Conservation (phyloP, 2,329 filamentous ascomycete species). For the Verticillium isaacii region DNA sequence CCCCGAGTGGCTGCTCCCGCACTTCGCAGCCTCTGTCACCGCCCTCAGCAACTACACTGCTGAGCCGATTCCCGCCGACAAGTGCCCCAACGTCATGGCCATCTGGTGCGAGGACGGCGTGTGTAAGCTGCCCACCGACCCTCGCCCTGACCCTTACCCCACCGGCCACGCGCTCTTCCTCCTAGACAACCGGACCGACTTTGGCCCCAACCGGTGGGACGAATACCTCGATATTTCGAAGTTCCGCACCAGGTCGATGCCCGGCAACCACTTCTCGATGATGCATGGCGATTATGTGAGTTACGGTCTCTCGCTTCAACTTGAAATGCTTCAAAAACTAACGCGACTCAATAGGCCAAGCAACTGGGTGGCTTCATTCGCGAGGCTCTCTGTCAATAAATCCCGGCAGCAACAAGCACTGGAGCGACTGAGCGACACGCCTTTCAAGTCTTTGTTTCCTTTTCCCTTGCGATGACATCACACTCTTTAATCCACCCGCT, state of each 20-base stretch:
- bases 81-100: conserved; percentile 56
- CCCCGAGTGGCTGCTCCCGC: conserved; percentile 68
- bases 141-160: conserved; percentile 56
- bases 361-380: conserved; percentile 27
- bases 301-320: background rate
- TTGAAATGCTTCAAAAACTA: background rate
- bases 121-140: conserved; percentile 61
- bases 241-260: conserved; percentile 62
- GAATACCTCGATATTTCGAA: conserved; percentile 57
- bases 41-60: conserved; percentile 67
- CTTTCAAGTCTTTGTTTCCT: background rate
- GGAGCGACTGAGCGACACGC: background rate
- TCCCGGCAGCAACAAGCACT: conserved; percentile 5
- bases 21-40: conserved; percentile 65
- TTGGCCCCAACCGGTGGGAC: conserved; percentile 65
- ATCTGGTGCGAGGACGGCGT: conserved; percentile 74
- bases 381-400: conserved; percentile 23
- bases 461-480: background rate
- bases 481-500: conserved; percentile 1
- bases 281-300: conserved; percentile 55
- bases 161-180: conserved; percentile 63
- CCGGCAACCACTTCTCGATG: conserved; percentile 72
- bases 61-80: conserved; percentile 53
- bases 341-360: conserved; percentile 23
- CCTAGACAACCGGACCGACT: conserved; percentile 68